These are phyloP conservation scores for Polyporus arcularius DNA, from an alignment of 768 basidiomycete genomes.

Conservation along the genomic window DNA sequence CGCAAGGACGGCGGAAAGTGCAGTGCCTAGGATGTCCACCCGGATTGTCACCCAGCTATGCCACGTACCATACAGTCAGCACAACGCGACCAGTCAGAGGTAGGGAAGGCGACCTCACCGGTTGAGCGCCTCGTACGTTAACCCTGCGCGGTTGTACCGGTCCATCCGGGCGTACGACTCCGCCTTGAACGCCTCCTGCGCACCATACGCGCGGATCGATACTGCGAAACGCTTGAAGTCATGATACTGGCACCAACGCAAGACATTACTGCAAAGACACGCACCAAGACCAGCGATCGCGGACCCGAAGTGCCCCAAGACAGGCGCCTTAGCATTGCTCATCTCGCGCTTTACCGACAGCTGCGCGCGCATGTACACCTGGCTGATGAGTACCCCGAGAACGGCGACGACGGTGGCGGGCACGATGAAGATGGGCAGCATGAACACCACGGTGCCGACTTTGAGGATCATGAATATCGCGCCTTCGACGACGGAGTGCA, in stretches of 20 bases:
- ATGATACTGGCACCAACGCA: neutral
- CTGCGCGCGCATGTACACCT: conserved; percentile 57
- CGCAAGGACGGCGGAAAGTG: conserved; percentile 51
- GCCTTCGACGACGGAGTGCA: conserved; percentile 34
- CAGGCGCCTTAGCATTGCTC: conserved; percentile 50
- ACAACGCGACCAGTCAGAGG: neutral
- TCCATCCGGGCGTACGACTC: conserved; percentile 50
- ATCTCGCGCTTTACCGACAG: conserved; percentile 58
- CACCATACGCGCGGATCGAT: conserved; percentile 59
- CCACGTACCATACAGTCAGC: no score
- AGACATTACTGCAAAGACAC: conserved; percentile 5
- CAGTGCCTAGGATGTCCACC: conserved; percentile 58
- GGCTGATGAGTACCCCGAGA: conserved; percentile 45
- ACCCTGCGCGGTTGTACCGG: conserved; percentile 42
- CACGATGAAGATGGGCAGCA: conserved; percentile 42
- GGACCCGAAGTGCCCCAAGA: conserved; percentile 53
- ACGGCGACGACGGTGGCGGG: conserved; percentile 38
- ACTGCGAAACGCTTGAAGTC: conserved; percentile 21
- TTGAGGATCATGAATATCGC: conserved; percentile 37
- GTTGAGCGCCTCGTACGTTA: conserved; percentile 50
- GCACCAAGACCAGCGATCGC: conserved; percentile 49
- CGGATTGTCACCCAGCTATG: conserved; percentile 49
- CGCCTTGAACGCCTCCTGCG: conserved; percentile 42
- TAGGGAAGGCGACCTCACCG: conserved; percentile 27
- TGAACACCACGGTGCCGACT: conserved; percentile 36